phyloP scores from a whole-genome alignment of 352 stramenopile genomes.

The Phytophthora vignae region DNA sequence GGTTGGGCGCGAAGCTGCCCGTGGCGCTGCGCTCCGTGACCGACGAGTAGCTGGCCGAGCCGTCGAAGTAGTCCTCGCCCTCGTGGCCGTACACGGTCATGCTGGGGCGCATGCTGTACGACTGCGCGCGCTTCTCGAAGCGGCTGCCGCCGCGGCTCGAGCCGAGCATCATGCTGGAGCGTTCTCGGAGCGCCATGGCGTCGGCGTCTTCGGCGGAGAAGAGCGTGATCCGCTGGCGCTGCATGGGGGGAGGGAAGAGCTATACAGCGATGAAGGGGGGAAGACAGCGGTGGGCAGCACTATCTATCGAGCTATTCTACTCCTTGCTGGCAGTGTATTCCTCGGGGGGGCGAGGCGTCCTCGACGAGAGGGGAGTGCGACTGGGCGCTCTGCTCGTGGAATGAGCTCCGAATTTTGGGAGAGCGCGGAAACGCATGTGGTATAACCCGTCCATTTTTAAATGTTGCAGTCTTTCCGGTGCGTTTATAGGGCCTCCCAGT shows the following conservation, averaged over 20 bases:
- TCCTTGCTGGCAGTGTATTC: not conserved
- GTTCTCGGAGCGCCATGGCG: conserved; percentile 76
- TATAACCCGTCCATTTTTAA: not conserved
- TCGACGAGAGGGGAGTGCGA: not conserved
- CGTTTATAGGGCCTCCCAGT: not conserved
- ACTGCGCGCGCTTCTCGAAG: conserved; percentile 48
- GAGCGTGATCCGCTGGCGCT: conserved; percentile 75
- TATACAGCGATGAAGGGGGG: not conserved
- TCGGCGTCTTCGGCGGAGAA: conserved; percentile 76
- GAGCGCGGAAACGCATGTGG: conserved; percentile 19
- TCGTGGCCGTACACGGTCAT: conserved; percentile 73
- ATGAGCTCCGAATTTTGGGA: conserved; percentile 38
- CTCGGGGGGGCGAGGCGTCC: not conserved
- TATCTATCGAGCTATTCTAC: not conserved
- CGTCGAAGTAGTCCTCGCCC: conserved; percentile 60
- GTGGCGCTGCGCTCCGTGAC: conserved; percentile 56
- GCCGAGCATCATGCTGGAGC: conserved; percentile 39
- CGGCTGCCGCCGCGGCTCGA: conserved; percentile 39
- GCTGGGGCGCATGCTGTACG: conserved; percentile 68
- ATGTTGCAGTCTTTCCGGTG: conserved; percentile 30
- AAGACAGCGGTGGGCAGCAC: not conserved
- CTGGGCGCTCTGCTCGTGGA: conserved; percentile 27
- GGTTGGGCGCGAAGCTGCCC: conserved; percentile 38
- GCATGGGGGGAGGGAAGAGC: conserved; percentile 21
- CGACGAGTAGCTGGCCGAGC: conserved; percentile 61